A percentile compares a stretch with the other conserved stretches of the same genome.
phyloP scores from a whole-genome alignment of 202 grass and related monocot genomes.

The Carex sylvatica region DNA sequence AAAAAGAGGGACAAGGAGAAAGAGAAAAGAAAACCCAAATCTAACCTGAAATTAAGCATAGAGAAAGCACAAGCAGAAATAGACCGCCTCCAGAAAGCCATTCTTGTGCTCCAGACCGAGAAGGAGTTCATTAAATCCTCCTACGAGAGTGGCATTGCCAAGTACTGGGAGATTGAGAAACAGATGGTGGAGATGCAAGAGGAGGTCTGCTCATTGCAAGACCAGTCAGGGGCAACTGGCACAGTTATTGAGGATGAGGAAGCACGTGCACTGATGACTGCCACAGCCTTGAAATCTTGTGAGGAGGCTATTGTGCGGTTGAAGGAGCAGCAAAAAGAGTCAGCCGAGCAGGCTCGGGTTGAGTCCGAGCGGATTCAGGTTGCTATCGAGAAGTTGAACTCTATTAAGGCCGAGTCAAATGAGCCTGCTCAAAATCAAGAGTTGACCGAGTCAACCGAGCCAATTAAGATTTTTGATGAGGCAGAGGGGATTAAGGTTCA shows the following conservation, averaged over 20 bases:
- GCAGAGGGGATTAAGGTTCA: not conserved
- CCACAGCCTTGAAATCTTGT: conserved; percentile 66
- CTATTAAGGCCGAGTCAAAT: conserved; percentile 31
- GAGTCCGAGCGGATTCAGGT: conserved; percentile 45
- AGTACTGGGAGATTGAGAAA: conserved; percentile 84
- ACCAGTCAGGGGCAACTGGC: conserved; percentile 48
- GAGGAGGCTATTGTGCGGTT: conserved; percentile 55
- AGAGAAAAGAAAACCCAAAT: conserved; percentile 4
- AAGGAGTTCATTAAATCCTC: conserved; percentile 87
- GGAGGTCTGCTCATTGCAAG: conserved; percentile 53
- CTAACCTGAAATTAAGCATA: conserved; percentile 34
- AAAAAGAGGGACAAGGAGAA: conserved; percentile 33
- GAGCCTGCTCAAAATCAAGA: not conserved
- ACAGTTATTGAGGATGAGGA: conserved; percentile 63
- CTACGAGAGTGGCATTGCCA: conserved; percentile 68
- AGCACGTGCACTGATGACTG: conserved; percentile 64
- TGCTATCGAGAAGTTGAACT: conserved; percentile 44
- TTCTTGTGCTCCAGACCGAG: conserved; percentile 81
- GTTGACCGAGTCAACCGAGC: not conserved
- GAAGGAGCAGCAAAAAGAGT: conserved; percentile 46
- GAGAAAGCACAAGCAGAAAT: conserved; percentile 53
- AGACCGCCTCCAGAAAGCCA: conserved; percentile 70
- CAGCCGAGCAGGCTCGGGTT: conserved; percentile 39
- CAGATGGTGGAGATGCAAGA: conserved; percentile 63
- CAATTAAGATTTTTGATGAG: not conserved